Percentiles rank a stretch among this genome's conserved stretches.
Evolutionary conservation across 1,284 basidiomycete genomes (phyloP).

Genomic region (Neolentinus lepideus): DNA sequence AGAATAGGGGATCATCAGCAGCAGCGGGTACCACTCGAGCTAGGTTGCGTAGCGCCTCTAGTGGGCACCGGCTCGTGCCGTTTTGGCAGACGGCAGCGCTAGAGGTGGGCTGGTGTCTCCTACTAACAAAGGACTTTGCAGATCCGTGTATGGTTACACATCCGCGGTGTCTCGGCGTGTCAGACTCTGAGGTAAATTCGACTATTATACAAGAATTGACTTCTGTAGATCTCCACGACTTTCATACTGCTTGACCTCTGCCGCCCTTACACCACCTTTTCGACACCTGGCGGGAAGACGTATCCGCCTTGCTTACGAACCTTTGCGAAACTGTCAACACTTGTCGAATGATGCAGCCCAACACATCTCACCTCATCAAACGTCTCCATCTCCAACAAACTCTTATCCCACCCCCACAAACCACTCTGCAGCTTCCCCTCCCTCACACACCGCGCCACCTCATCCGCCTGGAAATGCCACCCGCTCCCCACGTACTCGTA

Average conservation of each 20-base stretch:
- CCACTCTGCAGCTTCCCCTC: constrained; percentile 73
- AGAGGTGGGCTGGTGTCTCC: too few relatives aligned
- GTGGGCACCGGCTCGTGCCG: too few relatives aligned
- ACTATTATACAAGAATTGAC: neutral
- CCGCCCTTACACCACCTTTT: constrained; percentile 26
- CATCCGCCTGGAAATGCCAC: constrained; percentile 77
- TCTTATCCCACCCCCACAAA: constrained; percentile 72
- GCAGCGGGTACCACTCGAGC: constrained; percentile 18
- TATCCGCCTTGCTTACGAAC: constrained; percentile 46
- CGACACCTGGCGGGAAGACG: constrained; percentile 37
- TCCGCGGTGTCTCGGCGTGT: too few relatives aligned
- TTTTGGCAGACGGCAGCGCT: too few relatives aligned
- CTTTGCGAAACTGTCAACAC: constrained; percentile 18
- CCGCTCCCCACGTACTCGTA: constrained; percentile 57
- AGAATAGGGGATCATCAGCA: constrained; percentile 22
- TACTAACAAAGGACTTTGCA: too few relatives aligned
- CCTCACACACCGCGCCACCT: constrained; percentile 74
- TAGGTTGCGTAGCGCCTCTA: constrained; percentile 24
- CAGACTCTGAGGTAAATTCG: too few relatives aligned
- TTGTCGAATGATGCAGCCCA: neutral
- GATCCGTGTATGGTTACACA: constrained; percentile 4
- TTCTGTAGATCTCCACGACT: neutral
- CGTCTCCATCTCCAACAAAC: constrained; percentile 69
- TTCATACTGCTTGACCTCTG: constrained; percentile 6
- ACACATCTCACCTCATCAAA: constrained; percentile 64